Percentiles rank a stretch among this genome's conserved stretches.
phyloP scores from a whole-genome alignment of 805 yeast genomes.

The Yarrowia divulgata region DNA sequence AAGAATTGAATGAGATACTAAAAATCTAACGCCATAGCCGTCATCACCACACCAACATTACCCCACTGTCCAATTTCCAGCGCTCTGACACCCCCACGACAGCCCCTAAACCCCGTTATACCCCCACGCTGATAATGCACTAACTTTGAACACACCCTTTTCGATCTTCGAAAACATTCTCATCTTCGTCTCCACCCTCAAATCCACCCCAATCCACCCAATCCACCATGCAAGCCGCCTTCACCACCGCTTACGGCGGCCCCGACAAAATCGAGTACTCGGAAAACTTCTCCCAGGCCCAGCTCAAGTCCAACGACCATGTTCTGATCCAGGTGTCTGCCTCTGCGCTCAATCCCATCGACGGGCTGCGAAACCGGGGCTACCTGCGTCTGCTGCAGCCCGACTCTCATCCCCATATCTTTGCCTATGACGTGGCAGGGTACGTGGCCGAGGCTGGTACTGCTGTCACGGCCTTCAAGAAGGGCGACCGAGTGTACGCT shows the following conservation, averaged over 20 bases:
- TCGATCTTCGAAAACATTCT: too few species aligned
- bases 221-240: conserved; percentile 33
- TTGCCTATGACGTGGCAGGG: conserved; percentile 47
- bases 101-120: not conserved
- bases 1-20: not conserved
- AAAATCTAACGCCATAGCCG: not conserved
- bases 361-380: conserved; percentile 43
- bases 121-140: not conserved
- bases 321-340: conserved; percentile 44
- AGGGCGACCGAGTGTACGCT: conserved; percentile 44
- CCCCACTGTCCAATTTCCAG: not conserved
- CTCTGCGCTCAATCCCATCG: conserved; percentile 46
- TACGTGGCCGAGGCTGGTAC: conserved; percentile 44
- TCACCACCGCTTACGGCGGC: conserved; percentile 29
- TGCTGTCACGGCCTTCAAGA: conserved; percentile 41
- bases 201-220: too few species aligned
- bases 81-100: not conserved
- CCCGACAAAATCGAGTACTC: conserved; percentile 19
- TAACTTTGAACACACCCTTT: not conserved
- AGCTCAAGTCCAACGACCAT: conserved; percentile 19
- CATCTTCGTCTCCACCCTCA: not conserved
- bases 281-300: conserved; percentile 8
- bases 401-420: conserved; percentile 40
- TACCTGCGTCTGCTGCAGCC: conserved; percentile 32
- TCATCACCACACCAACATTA: not conserved